These are phyloP conservation scores for Ustilago tritici DNA, from an alignment of 1,284 basidiomycete species.

Conservation along the genomic window DNA sequence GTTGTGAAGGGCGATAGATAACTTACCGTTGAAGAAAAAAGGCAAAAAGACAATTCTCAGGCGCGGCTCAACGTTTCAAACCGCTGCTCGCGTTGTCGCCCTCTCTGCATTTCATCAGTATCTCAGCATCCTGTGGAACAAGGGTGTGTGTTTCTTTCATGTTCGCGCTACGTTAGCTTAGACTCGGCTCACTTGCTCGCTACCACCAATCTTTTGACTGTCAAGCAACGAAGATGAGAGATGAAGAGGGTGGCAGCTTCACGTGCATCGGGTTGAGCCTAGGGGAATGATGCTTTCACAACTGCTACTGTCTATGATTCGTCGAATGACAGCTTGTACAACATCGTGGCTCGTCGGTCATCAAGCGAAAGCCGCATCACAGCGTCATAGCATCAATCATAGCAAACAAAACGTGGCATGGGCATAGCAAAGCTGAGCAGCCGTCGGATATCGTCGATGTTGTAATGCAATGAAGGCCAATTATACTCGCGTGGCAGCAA, in stretches of 20 bases:
- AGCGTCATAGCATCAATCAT: constrained; percentile 1
- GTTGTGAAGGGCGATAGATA: no score
- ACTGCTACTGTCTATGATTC: not conserved
- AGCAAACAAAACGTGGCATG: constrained; percentile 1
- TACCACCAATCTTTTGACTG: not conserved
- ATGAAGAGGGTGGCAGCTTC: no score
- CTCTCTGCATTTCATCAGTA: constrained; percentile 1
- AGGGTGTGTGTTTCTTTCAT: constrained; percentile 5
- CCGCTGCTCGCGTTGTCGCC: not conserved
- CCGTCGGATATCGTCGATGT: not conserved
- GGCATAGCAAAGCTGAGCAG: not conserved
- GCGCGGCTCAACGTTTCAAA: not conserved
- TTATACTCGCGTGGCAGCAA: not conserved
- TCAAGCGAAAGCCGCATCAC: not conserved
- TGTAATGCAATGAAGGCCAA: not conserved
- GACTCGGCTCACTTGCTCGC: not conserved
- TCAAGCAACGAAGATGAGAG: no score
- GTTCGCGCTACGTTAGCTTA: not conserved
- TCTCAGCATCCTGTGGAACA: not conserved
- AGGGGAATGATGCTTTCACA: not conserved
- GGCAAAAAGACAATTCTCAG: constrained; percentile 1
- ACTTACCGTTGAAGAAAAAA: not conserved
- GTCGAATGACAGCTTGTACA: not conserved
- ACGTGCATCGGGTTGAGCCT: no score
- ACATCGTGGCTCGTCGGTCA: not conserved